phyloP scores from a whole-genome alignment of 768 basidiomycete species.

The Tremella yokohamensis region DNA sequence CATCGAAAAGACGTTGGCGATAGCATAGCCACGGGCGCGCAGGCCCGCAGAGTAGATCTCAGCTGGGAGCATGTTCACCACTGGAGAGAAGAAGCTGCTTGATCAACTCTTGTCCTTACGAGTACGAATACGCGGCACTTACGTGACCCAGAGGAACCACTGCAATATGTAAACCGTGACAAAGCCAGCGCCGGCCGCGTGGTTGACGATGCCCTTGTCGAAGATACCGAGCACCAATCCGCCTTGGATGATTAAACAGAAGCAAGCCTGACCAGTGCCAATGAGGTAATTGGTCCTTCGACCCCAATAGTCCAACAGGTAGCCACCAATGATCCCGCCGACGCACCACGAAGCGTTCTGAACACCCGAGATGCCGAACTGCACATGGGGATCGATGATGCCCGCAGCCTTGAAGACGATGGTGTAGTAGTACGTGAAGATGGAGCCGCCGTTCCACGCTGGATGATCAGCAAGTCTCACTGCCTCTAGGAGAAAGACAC shows the following conservation, averaged over 20 bases:
- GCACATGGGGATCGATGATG: conserved; percentile 31
- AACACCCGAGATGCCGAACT: conserved; percentile 32
- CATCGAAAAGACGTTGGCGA: conserved; percentile 37
- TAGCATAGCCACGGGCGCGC: conserved; percentile 31
- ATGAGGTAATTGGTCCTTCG: conserved; percentile 35
- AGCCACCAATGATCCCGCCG: conserved; percentile 36
- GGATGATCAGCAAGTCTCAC: not conserved
- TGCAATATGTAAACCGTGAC: conserved; percentile 32
- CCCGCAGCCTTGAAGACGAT: conserved; percentile 24
- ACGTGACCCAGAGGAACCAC: conserved; percentile 38
- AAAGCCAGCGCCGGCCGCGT: conserved; percentile 33
- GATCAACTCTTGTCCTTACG: conserved; percentile 10
- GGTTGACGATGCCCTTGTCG: conserved; percentile 30
- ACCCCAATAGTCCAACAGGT: conserved; percentile 35
- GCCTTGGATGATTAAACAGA: conserved; percentile 32
- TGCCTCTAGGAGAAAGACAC: not conserved
- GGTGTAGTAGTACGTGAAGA: conserved; percentile 31
- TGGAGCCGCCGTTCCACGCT: conserved; percentile 29
- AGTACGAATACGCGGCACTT: conserved; percentile 16
- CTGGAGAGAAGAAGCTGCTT: conserved; percentile 8
- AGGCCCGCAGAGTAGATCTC: conserved; percentile 38
- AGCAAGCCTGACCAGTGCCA: conserved; percentile 24
- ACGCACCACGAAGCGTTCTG: conserved; percentile 37
- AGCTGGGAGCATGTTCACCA: conserved; percentile 38
- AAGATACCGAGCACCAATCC: conserved; percentile 26